phyloP scores from a whole-genome alignment of 2,329 filamentous ascomycete species.

The Sporothrix brasiliensis region DNA sequence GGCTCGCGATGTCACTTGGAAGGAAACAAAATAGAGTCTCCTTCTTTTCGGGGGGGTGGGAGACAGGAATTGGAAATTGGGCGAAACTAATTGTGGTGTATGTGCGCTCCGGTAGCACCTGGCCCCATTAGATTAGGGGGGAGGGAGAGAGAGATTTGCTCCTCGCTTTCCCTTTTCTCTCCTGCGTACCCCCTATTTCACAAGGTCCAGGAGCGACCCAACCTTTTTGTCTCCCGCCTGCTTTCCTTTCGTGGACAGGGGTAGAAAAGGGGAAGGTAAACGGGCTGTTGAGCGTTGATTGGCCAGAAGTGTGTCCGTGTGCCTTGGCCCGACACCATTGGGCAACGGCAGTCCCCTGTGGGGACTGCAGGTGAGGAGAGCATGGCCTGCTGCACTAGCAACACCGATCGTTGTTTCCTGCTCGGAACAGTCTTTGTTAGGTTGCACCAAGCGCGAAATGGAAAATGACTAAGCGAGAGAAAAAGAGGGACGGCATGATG shows the following conservation, averaged over 20 bases:
- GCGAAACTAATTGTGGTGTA: conserved; percentile 33
- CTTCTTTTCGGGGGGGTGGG: conserved; percentile 26
- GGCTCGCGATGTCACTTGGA: conserved; percentile 32
- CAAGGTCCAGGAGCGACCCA: conserved; percentile 28
- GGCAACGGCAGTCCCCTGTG: conserved; percentile 27
- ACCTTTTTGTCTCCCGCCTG: conserved; percentile 20
- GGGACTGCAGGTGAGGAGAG: conserved; percentile 21
- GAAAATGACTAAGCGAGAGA: conserved; percentile 24
- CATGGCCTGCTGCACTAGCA: conserved; percentile 31
- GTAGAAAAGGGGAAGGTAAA: conserved; percentile 33
- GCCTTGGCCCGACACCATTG: conserved; percentile 27
- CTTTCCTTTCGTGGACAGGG: conserved; percentile 32
- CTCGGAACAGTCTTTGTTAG: conserved; percentile 2
- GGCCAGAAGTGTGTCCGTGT: conserved; percentile 25
- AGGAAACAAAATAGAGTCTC: conserved; percentile 31
- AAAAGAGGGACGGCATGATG: conserved; percentile 2
- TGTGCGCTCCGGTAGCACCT: conserved; percentile 27
- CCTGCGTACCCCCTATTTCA: conserved; percentile 32
- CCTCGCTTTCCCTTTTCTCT: conserved; percentile 23
- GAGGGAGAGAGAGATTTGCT: conserved; percentile 29
- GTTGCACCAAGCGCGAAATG: not conserved
- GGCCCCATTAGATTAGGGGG: conserved; percentile 32
- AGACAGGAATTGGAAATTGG: conserved; percentile 32
- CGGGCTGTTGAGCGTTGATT: conserved; percentile 24
- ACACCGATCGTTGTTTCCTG: conserved; percentile 26